Evolutionary conservation across 805 yeast species (phyloP), one percentile per base, ranked within the genome.

Genomic region (Teunomyces tritomae): DNA sequence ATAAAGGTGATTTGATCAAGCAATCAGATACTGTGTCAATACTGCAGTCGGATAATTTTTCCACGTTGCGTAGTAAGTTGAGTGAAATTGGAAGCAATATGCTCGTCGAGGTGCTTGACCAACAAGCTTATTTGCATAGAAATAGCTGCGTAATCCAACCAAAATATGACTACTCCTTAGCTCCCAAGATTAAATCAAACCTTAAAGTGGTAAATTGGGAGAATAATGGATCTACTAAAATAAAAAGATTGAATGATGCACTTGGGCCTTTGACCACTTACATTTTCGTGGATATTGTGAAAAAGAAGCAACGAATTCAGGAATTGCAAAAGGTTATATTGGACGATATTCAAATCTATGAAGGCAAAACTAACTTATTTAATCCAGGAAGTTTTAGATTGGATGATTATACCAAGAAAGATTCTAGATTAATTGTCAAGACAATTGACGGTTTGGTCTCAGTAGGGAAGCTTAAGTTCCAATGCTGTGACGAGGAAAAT

Each of bases 1-100:
- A 94, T 57, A 73, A 70, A 29, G 99, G 99, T 1, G 70, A 74
- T 1, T 78, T 92, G 0, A 61, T 94, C 2, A 63, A 73, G 13
- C 95, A 86, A 52, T 74, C 87, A 1, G 59, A 58, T 2, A 71
- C 71, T 24, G 56, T 80, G 0, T 54, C 59, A 0, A 71, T 88
- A 1, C 46, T 44, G 0, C 61, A 60, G 3, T 53, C 62, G 8
- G 87, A 83, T 28, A 79, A 81, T 8, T 65, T 74, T 37, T 48
- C 41, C 0, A 52, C 77, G 0, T 63, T 91, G 16, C 70, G 77
- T 39, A 68, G 70, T 1, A 76, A 70, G 43, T 67, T 91, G 14
- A 89, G 89, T 0, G 54, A 45, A 0, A 56, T 70, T 2, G 97
- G 97, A 1, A 89, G 89, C 0, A 62, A 73, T 0, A 62, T 87